Evolutionary conservation across 495 filamentous ascomycete species (phyloP).

Genomic region (Peziza echinospora): DNA sequence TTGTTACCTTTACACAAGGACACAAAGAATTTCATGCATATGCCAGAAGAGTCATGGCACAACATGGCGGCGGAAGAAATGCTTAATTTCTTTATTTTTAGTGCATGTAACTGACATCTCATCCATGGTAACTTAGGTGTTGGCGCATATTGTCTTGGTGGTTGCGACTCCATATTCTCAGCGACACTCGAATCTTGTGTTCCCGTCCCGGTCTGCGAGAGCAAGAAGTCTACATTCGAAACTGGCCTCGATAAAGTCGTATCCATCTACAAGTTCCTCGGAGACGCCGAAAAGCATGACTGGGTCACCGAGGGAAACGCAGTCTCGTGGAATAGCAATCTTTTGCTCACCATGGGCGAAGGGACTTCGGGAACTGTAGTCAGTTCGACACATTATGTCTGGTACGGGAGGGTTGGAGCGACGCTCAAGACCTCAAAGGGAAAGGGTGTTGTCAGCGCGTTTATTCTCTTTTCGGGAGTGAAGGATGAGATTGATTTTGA

Average conservation of each 20-base stretch:
- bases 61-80: too few relatives aligned
- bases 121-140: slow-evolving; percentile 35
- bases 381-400: slow-evolving; percentile 73
- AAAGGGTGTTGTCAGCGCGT: slow-evolving; percentile 76
- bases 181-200: slow-evolving; percentile 64
- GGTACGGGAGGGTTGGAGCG: slow-evolving; percentile 86
- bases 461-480: slow-evolving; percentile 81
- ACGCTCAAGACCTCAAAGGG: slow-evolving; percentile 70
- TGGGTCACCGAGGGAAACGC: slow-evolving; percentile 76
- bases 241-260: slow-evolving; percentile 39
- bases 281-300: slow-evolving; percentile 51
- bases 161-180: slow-evolving; percentile 74
- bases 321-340: slow-evolving; percentile 34
- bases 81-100: too few relatives aligned
- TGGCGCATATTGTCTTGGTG: slow-evolving; percentile 87
- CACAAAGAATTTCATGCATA: too few relatives aligned
- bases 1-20: too few relatives aligned
- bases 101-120: neutral
- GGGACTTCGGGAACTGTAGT: slow-evolving; percentile 71
- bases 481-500: slow-evolving; percentile 98
- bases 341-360: slow-evolving; percentile 71
- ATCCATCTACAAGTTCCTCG: slow-evolving; percentile 60
- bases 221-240: slow-evolving; percentile 45
- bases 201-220: slow-evolving; percentile 63
- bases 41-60: too few relatives aligned